Evolutionary conservation across 352 stramenopile species (phyloP), one percentile per base, ranked within the genome.

Genomic region (Phytophthora pseudosyringae): DNA sequence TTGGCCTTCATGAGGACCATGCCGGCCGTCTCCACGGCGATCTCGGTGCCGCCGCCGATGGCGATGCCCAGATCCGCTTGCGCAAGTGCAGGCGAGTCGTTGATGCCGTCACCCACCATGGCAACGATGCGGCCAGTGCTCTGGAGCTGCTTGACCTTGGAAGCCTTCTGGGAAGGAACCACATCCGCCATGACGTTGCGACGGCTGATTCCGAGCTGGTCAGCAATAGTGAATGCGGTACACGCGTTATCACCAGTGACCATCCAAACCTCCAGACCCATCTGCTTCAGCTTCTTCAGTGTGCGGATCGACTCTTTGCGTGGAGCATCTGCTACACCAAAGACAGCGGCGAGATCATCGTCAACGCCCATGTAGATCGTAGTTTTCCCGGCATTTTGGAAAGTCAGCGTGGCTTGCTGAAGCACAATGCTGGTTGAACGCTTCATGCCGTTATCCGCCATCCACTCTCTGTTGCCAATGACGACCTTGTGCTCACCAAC

Each of bases 41-140:
- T 98, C 61, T 99, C 94, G 21, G 96, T 98, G 41, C 97, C 97
- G 41, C 85, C 91, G 8, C 96, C 97, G 25, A 98, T 95, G 15
- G 96, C 96, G 39, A 99, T 98, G 8, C 98, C 98, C 15, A 99
- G 76, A 71, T 99, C 90, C 4, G 98, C 97, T 79, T 98, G 90
- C 3, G 97, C 97, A 21, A 99, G 72, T 10, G 98, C 98, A 31
- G 98, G 97, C 15, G 96, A 98, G 76, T 99, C 98, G 75, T 99
- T 99, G 67, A 99, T 97, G 29, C 97, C 97, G 69, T 99, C 97
- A 6, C 97, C 97, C 16, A 99, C 93, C 94, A 99, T 99, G 4
- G 93, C 95, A 36, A 99, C 97, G 18, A 86, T 62, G 36, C 90
- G 82, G 8, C 94, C 96, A 39, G 83, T 67, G 48, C 65, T 89